Base-by-base conservation (phyloP, 2,329 filamentous ascomycete genomes). In the Sordariomycetes sp. region DNA sequence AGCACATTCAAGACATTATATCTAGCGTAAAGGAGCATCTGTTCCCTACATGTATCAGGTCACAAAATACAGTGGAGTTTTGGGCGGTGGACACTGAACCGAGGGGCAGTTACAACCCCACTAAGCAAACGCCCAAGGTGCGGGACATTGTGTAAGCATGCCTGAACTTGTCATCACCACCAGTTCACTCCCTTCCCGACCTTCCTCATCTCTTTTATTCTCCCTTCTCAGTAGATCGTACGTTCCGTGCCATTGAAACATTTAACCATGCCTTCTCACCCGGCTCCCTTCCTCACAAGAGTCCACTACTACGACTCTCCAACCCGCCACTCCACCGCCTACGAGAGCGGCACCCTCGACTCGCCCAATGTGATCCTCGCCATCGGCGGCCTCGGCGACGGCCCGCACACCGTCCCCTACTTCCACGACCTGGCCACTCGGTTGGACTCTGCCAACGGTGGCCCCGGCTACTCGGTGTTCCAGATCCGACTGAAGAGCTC, bases 301-400 rank as follows among this genome's bases (percentile, higher is more conserved):
- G 56, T 58, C 16, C 56, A 58, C 56, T 58, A 58, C 34, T 58
- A 58, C 28, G 35, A 53, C 20, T 58, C 56, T 7, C 56, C 56
- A 32, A 58, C 56, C 56, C 48, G 56, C n/a, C 65, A 70, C 54
- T 71, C 73, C 7, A 73, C 71, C 59, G 77, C 77, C 35, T 81
- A 80, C 62, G 78, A 81, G 64, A 65, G 71, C 20, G 77, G 78
- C 25, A 66, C 68, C 18, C 50, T 63, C 12, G 65, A 70, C 48
- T 69, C 74, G 59, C 72, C 68, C 55, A 83, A 89, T 69, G 84
- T 83, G 3, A 70, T 90, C 58, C 70, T 90, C 60, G 88, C 87
- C 71, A 78, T 90, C 61, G 86, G 85, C 61, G 88, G 88, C 40
- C 79, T 91, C 18, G 79, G 79, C 43, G 88, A 90, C 68, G 86